phyloP scores from a whole-genome alignment of 306 rosid species.

The Acacia acuminata region DNA sequence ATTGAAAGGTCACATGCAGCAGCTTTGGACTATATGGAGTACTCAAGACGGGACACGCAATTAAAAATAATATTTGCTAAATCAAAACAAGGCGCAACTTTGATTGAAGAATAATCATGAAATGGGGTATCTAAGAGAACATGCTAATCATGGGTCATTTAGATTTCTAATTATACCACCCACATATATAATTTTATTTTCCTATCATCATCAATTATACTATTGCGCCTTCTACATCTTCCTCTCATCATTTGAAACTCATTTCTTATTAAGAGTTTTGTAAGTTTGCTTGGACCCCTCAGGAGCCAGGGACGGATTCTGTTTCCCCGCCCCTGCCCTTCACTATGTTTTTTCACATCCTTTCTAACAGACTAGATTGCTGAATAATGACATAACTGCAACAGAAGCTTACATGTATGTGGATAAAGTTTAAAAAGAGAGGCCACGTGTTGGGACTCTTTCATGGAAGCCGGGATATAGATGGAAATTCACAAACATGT shows the following conservation, averaged over 20 bases:
- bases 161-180: slow-evolving; percentile 55
- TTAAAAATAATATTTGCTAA: slow-evolving; percentile 32
- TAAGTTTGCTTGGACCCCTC: slow-evolving; percentile 24
- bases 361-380: slow-evolving; percentile 32
- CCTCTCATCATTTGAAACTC: slow-evolving; percentile 42
- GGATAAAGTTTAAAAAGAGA: slow-evolving; percentile 35
- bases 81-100: slow-evolving; percentile 39
- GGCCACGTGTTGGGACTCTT: slow-evolving; percentile 41
- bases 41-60: slow-evolving; percentile 29
- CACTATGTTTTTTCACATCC: slow-evolving; percentile 12
- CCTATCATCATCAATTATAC: neutral
- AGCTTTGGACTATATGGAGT: slow-evolving; percentile 54
- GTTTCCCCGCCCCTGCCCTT: slow-evolving; percentile 18
- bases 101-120: slow-evolving; percentile 58
- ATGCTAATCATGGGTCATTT: slow-evolving; percentile 56
- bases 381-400: slow-evolving; percentile 42
- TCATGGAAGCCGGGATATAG: slow-evolving; percentile 10
- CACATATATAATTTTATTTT: slow-evolving; percentile 37
- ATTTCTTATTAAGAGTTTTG: slow-evolving; percentile 25
- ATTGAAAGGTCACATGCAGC: slow-evolving; percentile 52
- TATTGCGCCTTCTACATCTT: slow-evolving; percentile 13
- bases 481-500: neutral
- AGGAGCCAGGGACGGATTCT: slow-evolving; percentile 42
- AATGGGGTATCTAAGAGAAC: slow-evolving; percentile 60
- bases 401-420: slow-evolving; percentile 1